Percentiles rank a stretch among this genome's conserved stretches.
Evolutionary conservation across 108 stramenopile genomes (phyloP).

Genomic region (Cyclotella kingstonii): DNA sequence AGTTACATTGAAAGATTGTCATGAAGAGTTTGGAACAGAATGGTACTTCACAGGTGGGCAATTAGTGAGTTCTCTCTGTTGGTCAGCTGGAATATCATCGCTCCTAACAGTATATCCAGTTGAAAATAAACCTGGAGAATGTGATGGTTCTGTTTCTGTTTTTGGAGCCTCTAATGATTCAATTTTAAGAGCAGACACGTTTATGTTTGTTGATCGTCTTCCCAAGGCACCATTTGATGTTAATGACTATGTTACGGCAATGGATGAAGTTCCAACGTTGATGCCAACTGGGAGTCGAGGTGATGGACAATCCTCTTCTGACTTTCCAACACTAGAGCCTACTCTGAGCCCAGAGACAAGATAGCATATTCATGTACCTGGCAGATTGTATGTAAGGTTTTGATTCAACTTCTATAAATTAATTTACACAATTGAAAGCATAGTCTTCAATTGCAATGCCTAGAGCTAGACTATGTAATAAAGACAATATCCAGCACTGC

Average conservation of each 20-base stretch:
- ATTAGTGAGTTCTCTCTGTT: slow-evolving; percentile 29
- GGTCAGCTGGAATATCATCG: slow-evolving; percentile 34
- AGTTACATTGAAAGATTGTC: slow-evolving; percentile 33
- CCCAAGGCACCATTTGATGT: slow-evolving; percentile 22
- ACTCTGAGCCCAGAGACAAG: too few species aligned
- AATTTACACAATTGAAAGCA: too few species aligned
- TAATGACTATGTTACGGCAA: background rate
- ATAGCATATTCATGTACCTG: too few species aligned
- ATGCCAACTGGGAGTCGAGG: background rate
- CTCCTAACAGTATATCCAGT: slow-evolving; percentile 23
- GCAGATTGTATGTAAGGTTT: too few species aligned
- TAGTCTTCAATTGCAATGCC: too few species aligned
- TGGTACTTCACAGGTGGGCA: slow-evolving; percentile 50
- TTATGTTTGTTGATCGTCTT: slow-evolving; percentile 43
- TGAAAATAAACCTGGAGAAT: background rate
- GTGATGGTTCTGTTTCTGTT: slow-evolving; percentile 17
- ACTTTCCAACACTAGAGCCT: background rate
- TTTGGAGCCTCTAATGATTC: slow-evolving; percentile 17
- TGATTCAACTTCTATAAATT: too few species aligned
- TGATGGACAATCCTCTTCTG: background rate
- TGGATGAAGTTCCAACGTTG: background rate
- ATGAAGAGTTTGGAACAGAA: slow-evolving; percentile 20
- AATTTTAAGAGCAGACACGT: slow-evolving; percentile 31
- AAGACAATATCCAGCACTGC: too few species aligned
- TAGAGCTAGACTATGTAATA: too few species aligned